Base-by-base conservation (phyloP, 768 basidiomycete species). In the Tephrocybe sp. region DNA sequence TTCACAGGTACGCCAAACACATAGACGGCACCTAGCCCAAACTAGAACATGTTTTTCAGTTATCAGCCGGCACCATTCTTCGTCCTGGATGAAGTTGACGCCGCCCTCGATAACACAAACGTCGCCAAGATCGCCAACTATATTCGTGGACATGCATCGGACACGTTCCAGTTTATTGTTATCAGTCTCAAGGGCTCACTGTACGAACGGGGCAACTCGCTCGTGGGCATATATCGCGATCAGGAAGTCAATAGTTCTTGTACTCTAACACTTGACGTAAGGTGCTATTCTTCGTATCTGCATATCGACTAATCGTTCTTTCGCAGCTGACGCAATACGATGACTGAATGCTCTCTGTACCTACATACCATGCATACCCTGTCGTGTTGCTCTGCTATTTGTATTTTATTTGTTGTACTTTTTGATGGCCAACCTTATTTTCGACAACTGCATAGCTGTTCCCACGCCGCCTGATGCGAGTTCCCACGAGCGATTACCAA, bases 41-140 rank as follows among this genome's bases (percentile, higher is more conserved):
- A 21, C 23, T n/a, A 19, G 8, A 7, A 11, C 19, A 30, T 12
- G 19, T 8, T 22, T 19, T 42, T 0, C 51, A 94, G 94, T 58
- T 97, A 91, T 64, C 94, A 94, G 63, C 95, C 94, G 0, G 90
- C 94, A 3, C 95, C 94, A 0, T 97, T 97, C 75, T 97, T 98
- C 64, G 95, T 97, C 12, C 76, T 98, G n/a, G 95, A 98, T 61
- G 95, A 98, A 68, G 93, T 97, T 21, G 95, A 98, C 57, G 97
- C 97, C 10, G 95, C 97, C 0, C 76, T 98, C 33, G 95, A 98
- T 70, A 95, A 97, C 64, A 97, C 94, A n/a, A 98, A 99, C 57
- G 95, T 97, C 3, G 90, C 91, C 30, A 92, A 94, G 64, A 83
- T 98, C 27, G 95, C 95, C 11, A 88, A 89, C 55, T 99, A 97